Conservation (phyloP, 257 asterid species). For the Penstemon davidsonii region DNA sequence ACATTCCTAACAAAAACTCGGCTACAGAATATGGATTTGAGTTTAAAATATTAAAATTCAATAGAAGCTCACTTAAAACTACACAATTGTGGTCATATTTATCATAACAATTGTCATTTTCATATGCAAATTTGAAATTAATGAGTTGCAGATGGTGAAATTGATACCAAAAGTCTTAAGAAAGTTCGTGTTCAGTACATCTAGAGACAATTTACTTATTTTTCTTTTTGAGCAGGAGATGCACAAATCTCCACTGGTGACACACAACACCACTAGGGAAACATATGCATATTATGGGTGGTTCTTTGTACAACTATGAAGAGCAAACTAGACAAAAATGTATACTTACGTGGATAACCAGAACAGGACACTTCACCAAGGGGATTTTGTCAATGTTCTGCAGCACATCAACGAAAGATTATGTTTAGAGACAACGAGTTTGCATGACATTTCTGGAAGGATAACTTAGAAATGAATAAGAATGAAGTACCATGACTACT, state of each 20-base stretch:
- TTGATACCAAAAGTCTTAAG: constrained; percentile 1
- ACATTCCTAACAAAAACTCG: not conserved
- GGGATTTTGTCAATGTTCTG: constrained; percentile 93
- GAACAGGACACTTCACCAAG: constrained; percentile 83
- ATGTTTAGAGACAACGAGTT: constrained; percentile 19
- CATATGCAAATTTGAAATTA: not conserved
- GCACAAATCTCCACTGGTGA: not conserved
- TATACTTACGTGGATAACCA: constrained; percentile 82
- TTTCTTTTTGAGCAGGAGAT: not conserved
- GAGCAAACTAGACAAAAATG: not conserved
- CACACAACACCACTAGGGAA: constrained; percentile 4
- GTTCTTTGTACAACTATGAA: constrained; percentile 7
- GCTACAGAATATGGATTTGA: not conserved
- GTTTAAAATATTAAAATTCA: not conserved
- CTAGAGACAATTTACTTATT: not conserved
- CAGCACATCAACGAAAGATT: constrained; percentile 31
- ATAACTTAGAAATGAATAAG: not conserved
- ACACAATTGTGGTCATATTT: not conserved
- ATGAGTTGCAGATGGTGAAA: not conserved
- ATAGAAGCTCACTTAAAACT: not conserved
- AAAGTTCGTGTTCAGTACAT: not conserved
- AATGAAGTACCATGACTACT: not conserved
- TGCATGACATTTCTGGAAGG: not conserved
- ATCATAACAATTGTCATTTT: not conserved
- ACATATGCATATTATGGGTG: constrained; percentile 11